Evolutionary conservation across 371 early-diverging fungal genomes (phyloP), one percentile per base, ranked within the genome.

Genomic region (Choanephora cucurbitarum): DNA sequence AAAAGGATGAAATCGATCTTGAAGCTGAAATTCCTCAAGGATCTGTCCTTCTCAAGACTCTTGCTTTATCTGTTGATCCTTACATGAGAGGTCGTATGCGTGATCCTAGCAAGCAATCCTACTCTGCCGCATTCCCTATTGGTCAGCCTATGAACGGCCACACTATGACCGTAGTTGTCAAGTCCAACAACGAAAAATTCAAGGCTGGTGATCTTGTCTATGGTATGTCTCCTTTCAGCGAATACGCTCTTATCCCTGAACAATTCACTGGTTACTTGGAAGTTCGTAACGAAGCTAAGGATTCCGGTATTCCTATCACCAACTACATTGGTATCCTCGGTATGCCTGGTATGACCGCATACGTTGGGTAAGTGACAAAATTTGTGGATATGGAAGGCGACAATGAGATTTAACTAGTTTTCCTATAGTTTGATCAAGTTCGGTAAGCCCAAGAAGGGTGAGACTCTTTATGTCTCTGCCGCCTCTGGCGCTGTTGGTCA

Each of bases 11-110:
- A 19, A 77, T 84, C 44, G 72, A 79, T 56, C 68, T 75, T 32
- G 67, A 71, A 5, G 63, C 68, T 15, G 67, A 64, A 0, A 67
- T 86, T 39, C 70, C 70, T 22, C 72, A 84, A 24, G 81, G 79
- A 23, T 74, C 84, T 9, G 56, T 86, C 28, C 58, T 87, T 1
- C 32, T 85, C 24, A 80, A 84, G 61, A 66, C 60, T 13, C 55
- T 70, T 14, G 51, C 51, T 17, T 56, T 73, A 18, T 70, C 71
- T 33, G 71, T 73, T 14, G 74, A 73, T 51, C 71, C 74, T 14
- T 73, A 81, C 44, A 78, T 84, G 78, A 85, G 87, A 55, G 82
- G 82, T 31, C 73, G 82, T 57, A 87, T 90, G 88, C 58, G 84
- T 57, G 63, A 65, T 47, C 33, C 67, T 6, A 43, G 46, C 8